Conservation (phyloP, 129 eudicot species). For the Helianthus tuberosus region DNA sequence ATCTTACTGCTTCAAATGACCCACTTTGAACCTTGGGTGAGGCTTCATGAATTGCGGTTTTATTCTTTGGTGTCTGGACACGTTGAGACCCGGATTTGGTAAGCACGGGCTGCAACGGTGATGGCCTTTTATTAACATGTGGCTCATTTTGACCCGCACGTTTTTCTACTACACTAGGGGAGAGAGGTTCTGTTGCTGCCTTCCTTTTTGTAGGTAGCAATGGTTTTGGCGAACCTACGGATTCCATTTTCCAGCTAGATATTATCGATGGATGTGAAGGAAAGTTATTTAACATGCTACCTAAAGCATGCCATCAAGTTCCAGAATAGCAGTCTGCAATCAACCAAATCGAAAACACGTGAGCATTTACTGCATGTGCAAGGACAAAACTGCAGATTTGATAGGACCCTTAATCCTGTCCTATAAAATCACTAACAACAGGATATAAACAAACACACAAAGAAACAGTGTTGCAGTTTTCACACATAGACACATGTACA, state of each 20-base stretch:
- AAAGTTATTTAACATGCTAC: no score
- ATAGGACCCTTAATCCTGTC: not conserved
- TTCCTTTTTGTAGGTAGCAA: constrained; percentile 56
- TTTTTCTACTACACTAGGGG: constrained; percentile 45
- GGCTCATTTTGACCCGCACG: constrained; percentile 42
- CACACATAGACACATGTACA: not conserved
- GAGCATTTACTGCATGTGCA: constrained; percentile 1
- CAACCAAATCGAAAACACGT: constrained; percentile 7
- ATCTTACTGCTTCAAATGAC: constrained; percentile 63
- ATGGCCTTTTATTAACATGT: constrained; percentile 28
- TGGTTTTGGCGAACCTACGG: constrained; percentile 37
- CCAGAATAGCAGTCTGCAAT: constrained; percentile 19
- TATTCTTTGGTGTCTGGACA: constrained; percentile 48
- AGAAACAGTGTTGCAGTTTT: not conserved
- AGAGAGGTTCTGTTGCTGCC: constrained; percentile 46
- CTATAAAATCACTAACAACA: no score
- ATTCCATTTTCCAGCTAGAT: constrained; percentile 26
- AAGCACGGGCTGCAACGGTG: constrained; percentile 34
- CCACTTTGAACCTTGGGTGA: constrained; percentile 45
- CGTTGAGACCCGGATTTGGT: constrained; percentile 48
- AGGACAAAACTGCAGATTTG: not conserved
- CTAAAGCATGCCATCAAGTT: not conserved
- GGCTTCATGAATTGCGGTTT: constrained; percentile 35
- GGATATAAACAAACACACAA: not conserved
- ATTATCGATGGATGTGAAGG: no score